Conservation (phyloP, 2,329 filamentous ascomycete genomes). For the Colletotrichum gloeosporioides region DNA sequence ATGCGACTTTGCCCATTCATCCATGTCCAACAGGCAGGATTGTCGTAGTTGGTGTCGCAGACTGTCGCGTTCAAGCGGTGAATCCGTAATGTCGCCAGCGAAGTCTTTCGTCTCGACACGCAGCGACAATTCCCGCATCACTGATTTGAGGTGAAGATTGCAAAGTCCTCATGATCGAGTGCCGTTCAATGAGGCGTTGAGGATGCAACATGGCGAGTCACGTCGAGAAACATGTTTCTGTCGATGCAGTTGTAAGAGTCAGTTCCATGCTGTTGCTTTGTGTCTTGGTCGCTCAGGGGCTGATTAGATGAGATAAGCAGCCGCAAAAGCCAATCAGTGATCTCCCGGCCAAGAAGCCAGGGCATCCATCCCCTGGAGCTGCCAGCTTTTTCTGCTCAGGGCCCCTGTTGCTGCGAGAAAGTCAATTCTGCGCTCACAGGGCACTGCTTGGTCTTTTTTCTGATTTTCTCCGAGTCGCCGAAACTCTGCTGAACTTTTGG, state of each 20-base stretch:
- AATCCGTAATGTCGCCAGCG: too few relatives aligned
- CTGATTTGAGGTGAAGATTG: not conserved
- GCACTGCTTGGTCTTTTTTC: not conserved
- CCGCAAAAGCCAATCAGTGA: not conserved
- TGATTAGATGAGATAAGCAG: not conserved
- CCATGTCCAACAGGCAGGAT: not conserved
- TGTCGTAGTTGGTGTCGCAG: not conserved
- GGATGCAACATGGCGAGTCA: not conserved
- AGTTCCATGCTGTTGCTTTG: not conserved
- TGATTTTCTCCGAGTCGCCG: not conserved
- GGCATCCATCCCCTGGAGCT: not conserved
- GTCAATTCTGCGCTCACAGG: not conserved
- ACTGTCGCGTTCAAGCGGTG: not conserved
- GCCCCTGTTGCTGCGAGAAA: not conserved
- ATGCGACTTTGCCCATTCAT: not conserved
- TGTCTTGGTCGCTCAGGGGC: not conserved
- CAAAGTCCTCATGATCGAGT: not conserved
- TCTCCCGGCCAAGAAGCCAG: not conserved
- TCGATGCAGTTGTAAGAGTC: not conserved
- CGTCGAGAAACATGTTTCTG: not conserved
- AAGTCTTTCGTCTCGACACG: not conserved
- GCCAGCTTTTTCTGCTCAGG: not conserved
- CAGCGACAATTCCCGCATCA: not conserved
- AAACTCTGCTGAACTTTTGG: constrained; percentile 7
- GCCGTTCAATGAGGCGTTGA: not conserved